A percentile compares a stretch with the other conserved stretches of the same genome.
Evolutionary conservation across 495 filamentous ascomycete genomes (phyloP).

Genomic region (Hypoxylon crocopeplum): DNA sequence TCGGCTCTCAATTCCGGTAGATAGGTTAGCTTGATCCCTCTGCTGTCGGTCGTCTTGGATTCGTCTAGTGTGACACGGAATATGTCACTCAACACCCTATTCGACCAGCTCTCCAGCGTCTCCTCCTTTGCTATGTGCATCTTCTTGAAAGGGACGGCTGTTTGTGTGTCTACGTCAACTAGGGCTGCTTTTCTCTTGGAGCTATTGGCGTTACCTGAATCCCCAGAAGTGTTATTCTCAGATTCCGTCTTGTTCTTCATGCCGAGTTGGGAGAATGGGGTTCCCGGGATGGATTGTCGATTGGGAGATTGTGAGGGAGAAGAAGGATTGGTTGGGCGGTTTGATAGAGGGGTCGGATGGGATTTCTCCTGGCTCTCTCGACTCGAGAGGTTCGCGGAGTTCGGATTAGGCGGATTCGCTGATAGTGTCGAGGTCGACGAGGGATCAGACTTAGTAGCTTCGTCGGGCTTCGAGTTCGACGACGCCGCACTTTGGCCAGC

Average conservation of each 20-base stretch:
- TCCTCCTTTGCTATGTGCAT: slow-evolving; percentile 42
- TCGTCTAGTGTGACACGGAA: slow-evolving; percentile 78
- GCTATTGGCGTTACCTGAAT: slow-evolving; percentile 30
- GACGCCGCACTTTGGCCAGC: slow-evolving; percentile 35
- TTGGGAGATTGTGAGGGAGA: background rate
- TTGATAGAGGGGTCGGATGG: slow-evolving; percentile 8
- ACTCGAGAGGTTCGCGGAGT: slow-evolving; percentile 2
- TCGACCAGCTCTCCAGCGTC: slow-evolving; percentile 69
- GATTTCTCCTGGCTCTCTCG: slow-evolving; percentile 17
- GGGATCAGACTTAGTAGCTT: slow-evolving; percentile 24
- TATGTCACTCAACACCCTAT: slow-evolving; percentile 69
- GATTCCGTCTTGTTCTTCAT: slow-evolving; percentile 45
- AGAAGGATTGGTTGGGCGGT: slow-evolving; percentile 7
- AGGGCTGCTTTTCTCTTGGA: slow-evolving; percentile 23
- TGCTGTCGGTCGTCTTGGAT: slow-evolving; percentile 59
- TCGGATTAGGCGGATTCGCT: slow-evolving; percentile 1
- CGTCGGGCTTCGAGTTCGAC: slow-evolving; percentile 14
- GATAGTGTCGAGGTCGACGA: slow-evolving; percentile 28
- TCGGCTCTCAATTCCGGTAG: slow-evolving; percentile 69
- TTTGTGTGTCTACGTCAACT: slow-evolving; percentile 28
- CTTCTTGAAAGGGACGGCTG: slow-evolving; percentile 32
- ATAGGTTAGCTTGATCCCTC: slow-evolving; percentile 64
- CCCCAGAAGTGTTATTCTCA: slow-evolving; percentile 11
- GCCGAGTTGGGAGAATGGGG: slow-evolving; percentile 52
- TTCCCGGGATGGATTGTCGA: slow-evolving; percentile 17